These are phyloP conservation scores for Leucocoprinus birnbaumii DNA, from an alignment of 768 basidiomycete genomes.

Conservation along the genomic window DNA sequence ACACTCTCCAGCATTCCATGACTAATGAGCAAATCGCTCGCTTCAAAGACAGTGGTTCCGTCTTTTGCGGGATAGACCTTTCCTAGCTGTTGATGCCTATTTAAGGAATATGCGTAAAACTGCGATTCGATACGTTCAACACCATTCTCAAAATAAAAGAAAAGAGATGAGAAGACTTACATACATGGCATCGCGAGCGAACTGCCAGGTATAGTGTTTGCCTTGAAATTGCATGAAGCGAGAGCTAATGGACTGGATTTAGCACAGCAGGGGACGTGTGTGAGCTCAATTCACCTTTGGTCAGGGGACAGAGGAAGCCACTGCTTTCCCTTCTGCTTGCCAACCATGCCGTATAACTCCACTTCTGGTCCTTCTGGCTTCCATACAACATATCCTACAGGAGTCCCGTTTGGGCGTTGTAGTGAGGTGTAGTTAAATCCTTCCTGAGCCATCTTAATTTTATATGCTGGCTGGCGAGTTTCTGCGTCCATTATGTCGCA, in stretches of 20 bases:
- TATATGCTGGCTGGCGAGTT: constrained; percentile 33
- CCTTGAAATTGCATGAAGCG: constrained; percentile 10
- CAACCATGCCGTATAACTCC: constrained; percentile 32
- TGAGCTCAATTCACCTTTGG: constrained; percentile 11
- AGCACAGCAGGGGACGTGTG: background rate
- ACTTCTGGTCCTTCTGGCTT: constrained; percentile 20
- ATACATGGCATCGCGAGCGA: constrained; percentile 12
- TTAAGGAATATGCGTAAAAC: constrained; percentile 8
- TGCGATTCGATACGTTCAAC: background rate
- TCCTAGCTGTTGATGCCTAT: constrained; percentile 5
- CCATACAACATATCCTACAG: constrained; percentile 41
- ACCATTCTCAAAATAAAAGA: background rate
- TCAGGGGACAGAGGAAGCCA: constrained; percentile 31
- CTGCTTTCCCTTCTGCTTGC: constrained; percentile 29
- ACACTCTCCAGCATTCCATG: constrained; percentile 7
- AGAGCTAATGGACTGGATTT: background rate
- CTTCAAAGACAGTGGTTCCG: constrained; percentile 9
- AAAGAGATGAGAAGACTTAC: background rate
- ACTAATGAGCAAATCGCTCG: constrained; percentile 1
- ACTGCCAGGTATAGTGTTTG: constrained; percentile 13
- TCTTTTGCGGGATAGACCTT: constrained; percentile 9
- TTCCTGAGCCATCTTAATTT: constrained; percentile 29
- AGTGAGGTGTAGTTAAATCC: constrained; percentile 33
- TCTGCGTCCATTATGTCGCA: constrained; percentile 42
- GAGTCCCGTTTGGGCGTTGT: constrained; percentile 32